These are phyloP conservation scores for Alternaria ventricosa DNA, from an alignment of 2,329 filamentous ascomycete species.

Conservation along the genomic window DNA sequence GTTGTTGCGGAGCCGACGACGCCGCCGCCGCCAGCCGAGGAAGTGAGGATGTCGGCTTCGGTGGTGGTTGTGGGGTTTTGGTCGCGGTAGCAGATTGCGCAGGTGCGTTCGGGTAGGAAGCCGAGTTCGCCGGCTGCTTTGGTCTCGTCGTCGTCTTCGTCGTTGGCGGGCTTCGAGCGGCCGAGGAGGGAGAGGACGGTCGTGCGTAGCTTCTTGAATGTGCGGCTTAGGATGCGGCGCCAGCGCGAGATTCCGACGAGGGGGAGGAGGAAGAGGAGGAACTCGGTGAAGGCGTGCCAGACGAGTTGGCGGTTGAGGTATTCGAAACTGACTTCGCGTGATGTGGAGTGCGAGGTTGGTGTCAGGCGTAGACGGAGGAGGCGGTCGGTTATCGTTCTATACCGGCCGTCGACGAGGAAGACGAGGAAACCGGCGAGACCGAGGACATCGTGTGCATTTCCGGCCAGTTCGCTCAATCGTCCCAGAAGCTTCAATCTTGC, in stretches of 20 bases:
- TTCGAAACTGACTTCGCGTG: conserved; percentile 93
- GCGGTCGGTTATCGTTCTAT: conserved; percentile 88
- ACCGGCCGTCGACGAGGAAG: conserved; percentile 89
- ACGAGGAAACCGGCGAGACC: conserved; percentile 86
- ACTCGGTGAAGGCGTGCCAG: conserved; percentile 99
- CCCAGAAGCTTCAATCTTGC: conserved; percentile 65
- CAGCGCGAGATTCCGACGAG: conserved; percentile 94
- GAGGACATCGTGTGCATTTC: conserved; percentile 79
- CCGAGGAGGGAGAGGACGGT: conserved; percentile 57
- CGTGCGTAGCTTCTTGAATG: conserved; percentile 81
- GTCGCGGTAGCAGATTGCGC: conserved; percentile 95
- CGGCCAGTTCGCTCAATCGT: conserved; percentile 70
- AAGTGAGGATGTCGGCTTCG: conserved; percentile 71
- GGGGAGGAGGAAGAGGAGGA: conserved; percentile 94
- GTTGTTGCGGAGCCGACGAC: conserved; percentile 88
- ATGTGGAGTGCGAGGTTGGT: conserved; percentile 81
- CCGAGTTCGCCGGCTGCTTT: conserved; percentile 71
- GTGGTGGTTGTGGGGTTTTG: conserved; percentile 78
- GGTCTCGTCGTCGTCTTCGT: conserved; percentile 55
- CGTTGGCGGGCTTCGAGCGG: conserved; percentile 52
- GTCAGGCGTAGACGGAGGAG: conserved; percentile 83
- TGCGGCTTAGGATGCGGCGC: conserved; percentile 84
- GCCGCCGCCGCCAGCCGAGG: conserved; percentile 68
- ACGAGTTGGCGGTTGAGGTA: conserved; percentile 97
- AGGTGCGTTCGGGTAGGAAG: conserved; percentile 91